A percentile compares a stretch with the other conserved stretches of the same genome.
phyloP scores from a whole-genome alignment of 2,329 filamentous ascomycete species.

The Fusarium praegraminearum region DNA sequence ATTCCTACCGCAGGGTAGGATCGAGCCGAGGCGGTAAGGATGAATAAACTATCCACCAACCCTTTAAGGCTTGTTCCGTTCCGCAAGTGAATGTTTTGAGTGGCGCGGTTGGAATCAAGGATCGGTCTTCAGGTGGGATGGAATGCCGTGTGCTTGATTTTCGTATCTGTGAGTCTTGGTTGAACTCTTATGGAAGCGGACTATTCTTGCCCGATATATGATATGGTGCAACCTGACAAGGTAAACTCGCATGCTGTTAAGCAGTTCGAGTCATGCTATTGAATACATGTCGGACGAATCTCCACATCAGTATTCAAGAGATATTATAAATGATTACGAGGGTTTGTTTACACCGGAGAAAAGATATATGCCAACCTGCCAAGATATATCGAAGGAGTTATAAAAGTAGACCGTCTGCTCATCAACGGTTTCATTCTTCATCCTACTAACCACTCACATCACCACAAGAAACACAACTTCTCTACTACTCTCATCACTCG shows the following conservation, averaged over 20 bases:
- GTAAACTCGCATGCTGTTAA: neutral
- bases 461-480: too few species aligned
- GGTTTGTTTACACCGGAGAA: neutral
- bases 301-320: fast-evolving
- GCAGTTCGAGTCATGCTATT: neutral
- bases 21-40: neutral
- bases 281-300: fast-evolving
- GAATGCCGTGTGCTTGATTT: neutral
- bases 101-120: neutral
- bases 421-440: neutral
- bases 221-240: neutral
- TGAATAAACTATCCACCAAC: neutral
- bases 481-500: fast-evolving
- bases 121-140: neutral
- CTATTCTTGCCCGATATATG: neutral
- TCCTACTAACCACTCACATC: neutral
- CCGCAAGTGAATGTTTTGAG: neutral
- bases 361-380: fast-evolving
- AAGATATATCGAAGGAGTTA: fast-evolving
- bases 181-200: neutral
- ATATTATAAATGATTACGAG: neutral
- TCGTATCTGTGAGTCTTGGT: neutral
- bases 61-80: neutral
- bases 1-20: neutral
- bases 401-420: neutral